phyloP scores from a whole-genome alignment of 257 asterid genomes.

The Solanum bulbocastanum region DNA sequence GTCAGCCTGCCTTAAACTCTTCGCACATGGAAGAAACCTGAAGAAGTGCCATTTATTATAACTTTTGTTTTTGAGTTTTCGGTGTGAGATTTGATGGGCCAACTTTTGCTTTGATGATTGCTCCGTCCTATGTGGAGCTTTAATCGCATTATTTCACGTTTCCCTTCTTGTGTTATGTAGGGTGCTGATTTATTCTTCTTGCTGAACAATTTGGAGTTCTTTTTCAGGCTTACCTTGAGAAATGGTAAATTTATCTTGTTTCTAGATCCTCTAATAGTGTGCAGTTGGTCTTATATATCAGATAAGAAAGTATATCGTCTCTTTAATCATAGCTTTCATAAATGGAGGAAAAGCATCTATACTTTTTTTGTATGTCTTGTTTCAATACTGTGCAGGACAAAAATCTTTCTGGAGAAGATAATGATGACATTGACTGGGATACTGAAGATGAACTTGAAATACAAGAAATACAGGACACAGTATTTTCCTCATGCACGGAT shows the following conservation, averaged over 20 bases:
- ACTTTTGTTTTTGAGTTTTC: background rate
- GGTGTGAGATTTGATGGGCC: background rate
- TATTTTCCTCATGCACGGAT: background rate
- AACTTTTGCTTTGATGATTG: background rate
- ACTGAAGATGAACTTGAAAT: slow-evolving; percentile 34
- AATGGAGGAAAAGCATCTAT: background rate
- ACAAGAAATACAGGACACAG: background rate
- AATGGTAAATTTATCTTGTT: background rate
- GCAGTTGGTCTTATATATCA: background rate
- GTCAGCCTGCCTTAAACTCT: background rate
- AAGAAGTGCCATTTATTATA: background rate
- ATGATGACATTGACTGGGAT: slow-evolving; percentile 24
- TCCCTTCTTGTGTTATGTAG: background rate
- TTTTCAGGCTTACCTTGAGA: background rate
- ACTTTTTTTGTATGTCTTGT: background rate
- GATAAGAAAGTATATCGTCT: background rate
- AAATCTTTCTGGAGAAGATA: slow-evolving; percentile 11
- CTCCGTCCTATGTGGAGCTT: background rate
- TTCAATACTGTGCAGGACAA: slow-evolving; percentile 6
- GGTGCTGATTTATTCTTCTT: background rate
- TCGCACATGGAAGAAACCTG: background rate
- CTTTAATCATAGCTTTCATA: background rate
- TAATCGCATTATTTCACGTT: background rate
- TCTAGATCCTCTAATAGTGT: background rate
- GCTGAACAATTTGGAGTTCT: background rate